A percentile compares a stretch with the other conserved stretches of the same genome.
phyloP scores from a whole-genome alignment of 1,284 basidiomycete genomes.

The Meripilus lineatus region DNA sequence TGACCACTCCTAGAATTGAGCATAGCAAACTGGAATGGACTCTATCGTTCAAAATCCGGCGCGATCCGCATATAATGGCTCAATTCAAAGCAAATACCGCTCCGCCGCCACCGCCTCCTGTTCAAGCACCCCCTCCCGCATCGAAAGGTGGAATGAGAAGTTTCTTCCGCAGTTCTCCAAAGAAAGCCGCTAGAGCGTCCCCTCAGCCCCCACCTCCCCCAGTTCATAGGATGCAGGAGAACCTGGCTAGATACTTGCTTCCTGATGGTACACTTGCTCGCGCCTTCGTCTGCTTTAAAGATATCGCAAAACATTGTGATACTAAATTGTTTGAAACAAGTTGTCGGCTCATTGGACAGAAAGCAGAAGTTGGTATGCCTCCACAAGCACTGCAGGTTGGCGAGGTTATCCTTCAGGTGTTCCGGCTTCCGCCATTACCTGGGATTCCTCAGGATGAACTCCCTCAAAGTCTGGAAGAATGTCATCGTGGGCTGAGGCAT shows the following conservation, averaged over 20 bases:
- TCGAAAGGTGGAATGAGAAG: constrained; percentile 66
- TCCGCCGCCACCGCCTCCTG: constrained; percentile 33
- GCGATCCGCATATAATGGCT: constrained; percentile 77
- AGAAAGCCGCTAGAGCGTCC: constrained; percentile 50
- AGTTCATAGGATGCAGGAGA: constrained; percentile 48
- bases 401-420: constrained; percentile 82
- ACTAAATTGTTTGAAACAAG: constrained; percentile 78
- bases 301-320: constrained; percentile 77
- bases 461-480: constrained; percentile 91
- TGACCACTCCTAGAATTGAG: constrained; percentile 54
- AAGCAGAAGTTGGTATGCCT: constrained; percentile 51
- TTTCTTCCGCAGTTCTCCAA: constrained; percentile 73
- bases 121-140: constrained; percentile 35
- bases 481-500: constrained; percentile 82
- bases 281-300: constrained; percentile 82
- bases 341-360: constrained; percentile 80
- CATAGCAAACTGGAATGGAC: constrained; percentile 90
- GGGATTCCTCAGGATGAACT: constrained; percentile 75
- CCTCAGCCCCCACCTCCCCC: constrained; percentile 28
- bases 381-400: constrained; percentile 62
- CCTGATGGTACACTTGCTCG: constrained; percentile 77
- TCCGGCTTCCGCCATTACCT: constrained; percentile 84
- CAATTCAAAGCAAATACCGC: constrained; percentile 65
- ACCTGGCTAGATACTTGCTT: constrained; percentile 79
- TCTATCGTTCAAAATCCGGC: constrained; percentile 76